Base-by-base conservation (phyloP, 345 rosid species). In the Gossypium arboreum region DNA sequence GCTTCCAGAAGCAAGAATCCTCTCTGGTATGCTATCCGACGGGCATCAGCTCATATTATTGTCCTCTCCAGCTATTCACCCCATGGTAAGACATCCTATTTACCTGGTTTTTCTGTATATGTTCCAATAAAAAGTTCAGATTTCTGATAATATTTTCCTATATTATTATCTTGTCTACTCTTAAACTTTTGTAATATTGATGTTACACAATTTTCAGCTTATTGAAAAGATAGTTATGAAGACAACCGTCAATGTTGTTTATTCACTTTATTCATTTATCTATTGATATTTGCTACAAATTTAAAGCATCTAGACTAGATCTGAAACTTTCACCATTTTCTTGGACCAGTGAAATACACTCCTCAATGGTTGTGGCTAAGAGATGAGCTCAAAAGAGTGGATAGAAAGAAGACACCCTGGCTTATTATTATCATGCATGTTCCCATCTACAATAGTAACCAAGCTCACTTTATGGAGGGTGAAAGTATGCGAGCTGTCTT, bases 41-140 rank as follows among this genome's bases (percentile, higher is more conserved):
- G 94, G 62, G 99, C 97, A 29, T 95, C 98, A 8, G 97, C 97
- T 68, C 99, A 93, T 82, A 87, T 95, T 75, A 91, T 95, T 72
- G 93, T 91, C 79, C 85, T 93, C 79, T 93, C 98, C 66, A 91
- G 97, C 90, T 95, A 93, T 84, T 95, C 99, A 48, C 85, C 99
- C 51, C 92, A 88, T 70, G 98, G 97, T 95, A 93, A 72, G 63
- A 20, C 73, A 17, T 52, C 27, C 45, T 7, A 45, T 67, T 67
- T 11, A 41, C 51, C 13, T 63, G 7, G 41, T 34, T 63, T 39
- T 63, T 11, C 68, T 17, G 48, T 48, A 65, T 51, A 12, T 45
- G 22, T 45, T 45, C 71, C 52, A 43, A 9, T 65, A 9, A 65
- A 65, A 11, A 11, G 44, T 20, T 66, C 20, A 44, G 48, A 44